phyloP scores from a whole-genome alignment of 495 filamentous ascomycete species.

The Aspergillus diversus region DNA sequence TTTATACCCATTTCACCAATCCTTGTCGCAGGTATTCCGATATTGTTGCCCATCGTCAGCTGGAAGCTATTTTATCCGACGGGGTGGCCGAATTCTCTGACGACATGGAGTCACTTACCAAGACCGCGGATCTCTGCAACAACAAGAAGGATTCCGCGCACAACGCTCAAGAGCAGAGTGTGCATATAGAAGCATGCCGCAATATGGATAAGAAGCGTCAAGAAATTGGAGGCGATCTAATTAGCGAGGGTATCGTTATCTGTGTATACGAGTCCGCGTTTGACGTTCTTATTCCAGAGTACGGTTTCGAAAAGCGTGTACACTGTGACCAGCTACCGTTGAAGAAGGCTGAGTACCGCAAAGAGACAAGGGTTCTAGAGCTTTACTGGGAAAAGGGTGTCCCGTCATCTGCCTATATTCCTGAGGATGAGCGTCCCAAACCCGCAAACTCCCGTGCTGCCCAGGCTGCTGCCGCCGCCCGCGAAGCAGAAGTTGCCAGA shows the following conservation, averaged over 20 bases:
- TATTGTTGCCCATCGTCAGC: constrained; percentile 91
- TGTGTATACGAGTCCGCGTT: constrained; percentile 99
- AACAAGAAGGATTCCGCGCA: constrained; percentile 99
- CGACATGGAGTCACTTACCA: constrained; percentile 82
- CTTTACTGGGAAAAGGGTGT: constrained; percentile 99
- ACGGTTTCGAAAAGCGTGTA: constrained; percentile 98
- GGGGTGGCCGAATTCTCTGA: constrained; percentile 84
- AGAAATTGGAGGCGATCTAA: constrained; percentile 86
- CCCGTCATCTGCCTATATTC: constrained; percentile 92
- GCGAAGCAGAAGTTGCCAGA: constrained; percentile 78
- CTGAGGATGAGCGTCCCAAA: constrained; percentile 94
- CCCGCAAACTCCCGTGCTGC: constrained; percentile 60
- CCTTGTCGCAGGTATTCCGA: constrained; percentile 95
- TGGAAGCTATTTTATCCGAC: constrained; percentile 84
- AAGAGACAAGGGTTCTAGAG: constrained; percentile 89
- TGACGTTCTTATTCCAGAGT: constrained; percentile 97
- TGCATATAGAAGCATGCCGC: constrained; percentile 96
- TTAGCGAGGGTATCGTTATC: constrained; percentile 94
- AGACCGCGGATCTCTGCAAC: constrained; percentile 95
- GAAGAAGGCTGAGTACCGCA: constrained; percentile 98
- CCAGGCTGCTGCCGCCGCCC: constrained; percentile 74
- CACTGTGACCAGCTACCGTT: constrained; percentile 97
- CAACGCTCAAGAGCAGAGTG: constrained; percentile 96
- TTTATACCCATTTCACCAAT: constrained; percentile 97
- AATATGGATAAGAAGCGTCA: constrained; percentile 87